Evolutionary conservation across 2,329 filamentous ascomycete species (phyloP).

Genomic region (Tolypocladium guangdongense): DNA sequence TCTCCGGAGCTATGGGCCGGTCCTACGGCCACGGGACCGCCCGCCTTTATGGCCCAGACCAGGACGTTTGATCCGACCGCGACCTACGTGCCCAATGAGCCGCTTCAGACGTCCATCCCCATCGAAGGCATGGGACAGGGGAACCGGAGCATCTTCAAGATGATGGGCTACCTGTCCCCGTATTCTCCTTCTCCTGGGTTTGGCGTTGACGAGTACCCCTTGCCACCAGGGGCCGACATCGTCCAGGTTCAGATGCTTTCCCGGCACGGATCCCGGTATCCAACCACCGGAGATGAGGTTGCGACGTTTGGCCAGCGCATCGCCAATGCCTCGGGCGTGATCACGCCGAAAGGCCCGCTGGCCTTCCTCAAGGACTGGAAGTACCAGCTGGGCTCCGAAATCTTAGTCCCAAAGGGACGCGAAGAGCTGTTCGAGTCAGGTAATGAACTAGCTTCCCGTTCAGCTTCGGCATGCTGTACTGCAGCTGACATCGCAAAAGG

Average conservation of each 20-base stretch:
- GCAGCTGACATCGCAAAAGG: constrained; percentile 24
- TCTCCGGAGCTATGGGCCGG: constrained; percentile 49
- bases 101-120: constrained; percentile 60
- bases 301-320: constrained; percentile 46
- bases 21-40: constrained; percentile 57
- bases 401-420: constrained; percentile 61
- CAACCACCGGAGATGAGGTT: constrained; percentile 48
- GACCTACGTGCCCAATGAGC: constrained; percentile 56
- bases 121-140: constrained; percentile 46
- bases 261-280: constrained; percentile 64
- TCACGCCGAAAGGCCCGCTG: constrained; percentile 47
- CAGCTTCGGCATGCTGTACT: background rate
- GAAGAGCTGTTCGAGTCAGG: constrained; percentile 61
- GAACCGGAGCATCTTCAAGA: constrained; percentile 57
- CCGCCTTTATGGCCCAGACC: constrained; percentile 62
- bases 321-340: constrained; percentile 37
- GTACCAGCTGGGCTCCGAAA: constrained; percentile 58
- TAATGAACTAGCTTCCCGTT: constrained; percentile 5
- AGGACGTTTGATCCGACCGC: constrained; percentile 54
- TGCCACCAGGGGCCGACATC: constrained; percentile 57
- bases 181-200: constrained; percentile 65
- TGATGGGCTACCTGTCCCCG: constrained; percentile 56
- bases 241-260: constrained; percentile 62
- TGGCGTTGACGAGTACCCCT: constrained; percentile 59
- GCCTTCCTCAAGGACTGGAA: constrained; percentile 58